Base-by-base conservation (phyloP, 768 basidiomycete genomes). In the Hirschioporus abietinus region DNA sequence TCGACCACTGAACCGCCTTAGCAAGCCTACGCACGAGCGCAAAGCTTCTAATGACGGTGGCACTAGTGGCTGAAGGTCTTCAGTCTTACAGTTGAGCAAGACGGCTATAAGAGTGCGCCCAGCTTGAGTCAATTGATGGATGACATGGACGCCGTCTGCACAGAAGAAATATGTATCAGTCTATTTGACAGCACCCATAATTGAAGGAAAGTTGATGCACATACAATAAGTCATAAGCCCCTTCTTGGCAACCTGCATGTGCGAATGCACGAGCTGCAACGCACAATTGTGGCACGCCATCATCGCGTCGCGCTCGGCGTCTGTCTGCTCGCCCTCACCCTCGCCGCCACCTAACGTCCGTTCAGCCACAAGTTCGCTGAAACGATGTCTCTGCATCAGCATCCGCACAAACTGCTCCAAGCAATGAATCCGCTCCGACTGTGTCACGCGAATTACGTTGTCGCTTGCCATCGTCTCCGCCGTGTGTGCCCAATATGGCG, bases 171-270 rank as follows among this genome's bases (percentile, higher is more conserved):
- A 70, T 60, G 66, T 64, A 67, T 64, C 60, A 7, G 26, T 25
- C 25, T 24, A 34, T 27, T 20, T 25, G 57, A 67, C 24, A 15
- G 2, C 2, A 35, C 65, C n/a, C 17, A 58, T 26, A 59, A 63
- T 61, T 27, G 71, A n/a, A 60, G 20, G 63, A 58, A 63, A 57
- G 36, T 66, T 62, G 58, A 64, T 66, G 59, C 70, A 83, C 93
- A 78, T 71, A 95, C 93, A 96, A 72, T 95, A 97, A 6, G 95
- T 96, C 94, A 97, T 96, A 71, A 96, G 71, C 68, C 94, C 87
- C 80, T 91, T 90, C 78, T 89, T 88, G 25, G 93, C 94, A 66
- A 95, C 87, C 68, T 93, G 88, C 69, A 94, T 80, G 76, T 96
- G 90, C 35, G 92, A 87, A 42, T 88, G 84, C 66, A 96, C 86